These are phyloP conservation scores for Starmerella bombicola DNA, from an alignment of 805 yeast species.

Conservation along the genomic window DNA sequence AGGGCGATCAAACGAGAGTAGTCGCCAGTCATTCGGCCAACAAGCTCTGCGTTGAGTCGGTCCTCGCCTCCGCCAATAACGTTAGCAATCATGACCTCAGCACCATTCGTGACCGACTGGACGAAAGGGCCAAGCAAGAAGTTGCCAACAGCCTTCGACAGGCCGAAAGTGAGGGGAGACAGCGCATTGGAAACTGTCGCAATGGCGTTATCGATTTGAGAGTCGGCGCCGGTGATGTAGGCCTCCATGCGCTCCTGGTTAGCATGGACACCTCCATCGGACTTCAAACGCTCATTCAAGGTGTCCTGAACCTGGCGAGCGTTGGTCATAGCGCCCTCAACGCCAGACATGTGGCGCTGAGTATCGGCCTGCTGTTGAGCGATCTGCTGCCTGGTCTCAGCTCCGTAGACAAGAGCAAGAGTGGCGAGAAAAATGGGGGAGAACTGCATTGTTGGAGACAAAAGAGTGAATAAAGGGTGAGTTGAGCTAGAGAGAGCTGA, in stretches of 20 bases:
- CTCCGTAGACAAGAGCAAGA: constrained; percentile 7
- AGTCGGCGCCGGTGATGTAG: constrained; percentile 27
- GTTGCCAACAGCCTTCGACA: constrained; percentile 16
- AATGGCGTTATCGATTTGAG: constrained; percentile 26
- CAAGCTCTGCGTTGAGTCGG: constrained; percentile 12
- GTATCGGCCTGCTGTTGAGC: constrained; percentile 5
- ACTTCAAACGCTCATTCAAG: constrained; percentile 11
- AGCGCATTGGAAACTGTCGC: constrained; percentile 18
- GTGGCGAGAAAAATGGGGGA: constrained; percentile 13
- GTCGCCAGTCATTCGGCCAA: constrained; percentile 18
- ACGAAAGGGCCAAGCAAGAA: constrained; percentile 25
- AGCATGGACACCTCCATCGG: constrained; percentile 8
- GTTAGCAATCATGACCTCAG: constrained; percentile 24
- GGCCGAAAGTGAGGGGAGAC: constrained; percentile 18
- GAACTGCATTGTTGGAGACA: constrained; percentile 7
- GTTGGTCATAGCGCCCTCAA: constrained; percentile 15
- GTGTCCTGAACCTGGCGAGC: constrained; percentile 17
- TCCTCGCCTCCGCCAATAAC: constrained; percentile 19
- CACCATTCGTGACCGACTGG: constrained; percentile 27
- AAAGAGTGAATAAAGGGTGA: too few relatives aligned
- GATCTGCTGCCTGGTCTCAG: constrained; percentile 3
- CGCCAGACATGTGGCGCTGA: constrained; percentile 10
- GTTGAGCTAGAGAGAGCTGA: too few relatives aligned
- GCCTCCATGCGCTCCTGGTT: constrained; percentile 14
- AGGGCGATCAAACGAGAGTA: constrained; percentile 17